These are phyloP conservation scores for Suhomyces chickasaworum DNA, from an alignment of 1,139 yeast genomes.

Conservation along the genomic window DNA sequence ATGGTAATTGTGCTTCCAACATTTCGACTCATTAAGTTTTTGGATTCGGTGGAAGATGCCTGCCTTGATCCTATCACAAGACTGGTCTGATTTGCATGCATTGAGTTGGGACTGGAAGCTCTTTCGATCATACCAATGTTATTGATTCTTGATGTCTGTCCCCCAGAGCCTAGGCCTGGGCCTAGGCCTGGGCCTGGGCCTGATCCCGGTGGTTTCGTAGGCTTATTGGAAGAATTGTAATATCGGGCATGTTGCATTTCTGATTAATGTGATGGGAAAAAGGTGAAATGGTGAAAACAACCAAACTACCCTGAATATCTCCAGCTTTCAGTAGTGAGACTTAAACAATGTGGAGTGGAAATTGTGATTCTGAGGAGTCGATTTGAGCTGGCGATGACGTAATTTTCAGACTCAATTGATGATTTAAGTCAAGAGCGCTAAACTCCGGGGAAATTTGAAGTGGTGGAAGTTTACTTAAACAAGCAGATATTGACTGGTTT, in stretches of 20 bases:
- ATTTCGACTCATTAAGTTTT: slow-evolving; percentile 17
- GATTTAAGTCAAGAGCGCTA: background rate
- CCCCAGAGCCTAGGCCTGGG: too few species aligned
- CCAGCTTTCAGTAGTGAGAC: background rate
- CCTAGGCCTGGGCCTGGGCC: too few species aligned
- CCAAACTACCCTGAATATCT: background rate
- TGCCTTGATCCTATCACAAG: slow-evolving; percentile 15
- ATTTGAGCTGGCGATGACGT: background rate
- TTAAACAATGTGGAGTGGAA: background rate
- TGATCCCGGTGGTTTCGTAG: slow-evolving; percentile 2
- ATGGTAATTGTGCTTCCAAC: slow-evolving; percentile 23
- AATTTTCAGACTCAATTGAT: background rate
- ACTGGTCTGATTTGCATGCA: slow-evolving; percentile 16
- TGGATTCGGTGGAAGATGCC: slow-evolving; percentile 7
- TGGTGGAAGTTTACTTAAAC: too few species aligned
- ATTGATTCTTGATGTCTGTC: too few species aligned
- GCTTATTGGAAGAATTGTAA: slow-evolving; percentile 17
- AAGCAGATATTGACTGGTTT: background rate
- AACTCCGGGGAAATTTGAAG: background rate
- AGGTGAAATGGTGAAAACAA: background rate
- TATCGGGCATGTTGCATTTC: slow-evolving; percentile 36
- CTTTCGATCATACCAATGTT: slow-evolving; percentile 1
- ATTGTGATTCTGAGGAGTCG: background rate
- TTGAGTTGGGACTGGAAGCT: slow-evolving; percentile 5
- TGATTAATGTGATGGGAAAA: background rate